Evolutionary conservation across 208 protist species (phyloP).

Genomic region (Spongospora subterranea): DNA sequence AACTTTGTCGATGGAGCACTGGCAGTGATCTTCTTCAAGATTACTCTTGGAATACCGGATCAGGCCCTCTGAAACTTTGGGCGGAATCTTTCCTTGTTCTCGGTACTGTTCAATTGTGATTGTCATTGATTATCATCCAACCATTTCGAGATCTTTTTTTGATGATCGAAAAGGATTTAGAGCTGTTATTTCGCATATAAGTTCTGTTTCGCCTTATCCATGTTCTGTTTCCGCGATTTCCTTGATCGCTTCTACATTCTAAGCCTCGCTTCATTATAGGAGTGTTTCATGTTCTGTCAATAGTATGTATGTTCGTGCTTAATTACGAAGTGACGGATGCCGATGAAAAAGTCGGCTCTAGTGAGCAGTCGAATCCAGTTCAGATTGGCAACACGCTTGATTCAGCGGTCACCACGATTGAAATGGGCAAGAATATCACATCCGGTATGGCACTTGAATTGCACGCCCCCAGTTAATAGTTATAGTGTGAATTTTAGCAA

Average conservation of each 20-base stretch:
- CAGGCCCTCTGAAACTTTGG: not conserved
- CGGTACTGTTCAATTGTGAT: not conserved
- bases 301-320: constrained; percentile 29
- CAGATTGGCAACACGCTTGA: too few relatives aligned
- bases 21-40: not conserved
- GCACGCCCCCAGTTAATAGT: too few relatives aligned
- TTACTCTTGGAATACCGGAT: not conserved
- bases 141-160: too few relatives aligned
- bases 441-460: too few relatives aligned
- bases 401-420: too few relatives aligned
- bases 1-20: constrained; percentile 25
- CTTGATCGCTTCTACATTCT: not conserved
- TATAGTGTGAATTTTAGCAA: too few relatives aligned
- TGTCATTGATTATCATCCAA: not conserved
- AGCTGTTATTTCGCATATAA: too few relatives aligned
- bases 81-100: constrained; percentile 10
- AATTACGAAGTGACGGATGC: not conserved
- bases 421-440: too few relatives aligned
- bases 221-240: not conserved
- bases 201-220: too few relatives aligned
- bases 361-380: too few relatives aligned
- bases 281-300: not conserved
- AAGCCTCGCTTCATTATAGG: not conserved
- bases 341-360: not conserved
- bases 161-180: too few relatives aligned